Base-by-base conservation (phyloP, 371 early-diverging fungal genomes). In the Mucor plumbeus region DNA sequence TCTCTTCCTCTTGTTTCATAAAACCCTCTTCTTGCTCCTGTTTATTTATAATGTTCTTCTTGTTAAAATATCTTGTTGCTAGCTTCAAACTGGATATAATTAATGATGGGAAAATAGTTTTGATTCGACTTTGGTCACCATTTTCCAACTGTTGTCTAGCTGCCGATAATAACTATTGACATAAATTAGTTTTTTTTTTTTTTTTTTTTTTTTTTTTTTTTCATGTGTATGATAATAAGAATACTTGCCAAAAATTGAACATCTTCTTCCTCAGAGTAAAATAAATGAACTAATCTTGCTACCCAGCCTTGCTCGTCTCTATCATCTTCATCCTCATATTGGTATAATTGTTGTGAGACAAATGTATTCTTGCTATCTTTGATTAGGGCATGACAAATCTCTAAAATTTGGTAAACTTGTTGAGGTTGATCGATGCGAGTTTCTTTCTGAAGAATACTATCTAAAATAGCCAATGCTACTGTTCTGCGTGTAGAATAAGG, bases 101-200 rank as follows among this genome's bases (percentile, higher is more conserved):
- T 34, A 98, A 75, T 6, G 97, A 87, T 15, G 97, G 97, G 71
- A 94, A 91, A 19, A 96, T 94, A 69, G 90, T 94, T 43, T 89
- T 84, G 47, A 97, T 89, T 38, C 96, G 88, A 59, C 91, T 89
- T 21, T 14, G 93, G 95, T 63, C 96, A 92, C 66, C 92, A 89
- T 11, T 84, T 57, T 63, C 64, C 33, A 97, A 87, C 64, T 92
- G 90, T 58, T 93, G 90, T 33, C 94, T 82, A 14, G 92, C 93
- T 3, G 92, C 84, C 5, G 90, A 87, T 34, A 97, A 76, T 17
- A 96, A 84, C 84, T 63, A 60, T 33, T 36, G 7, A 44, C 11
- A 17, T 1, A 34, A n/a, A 8, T 56, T 55, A 26, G 26, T 26
- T 26, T 26, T 26, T 26, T 26, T 14, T 55, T 13, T 55, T 8